Percentiles rank a stretch among this genome's conserved stretches.
Evolutionary conservation across 768 basidiomycete genomes (phyloP).

Genomic region (Mrakia hoshinonis): DNA sequence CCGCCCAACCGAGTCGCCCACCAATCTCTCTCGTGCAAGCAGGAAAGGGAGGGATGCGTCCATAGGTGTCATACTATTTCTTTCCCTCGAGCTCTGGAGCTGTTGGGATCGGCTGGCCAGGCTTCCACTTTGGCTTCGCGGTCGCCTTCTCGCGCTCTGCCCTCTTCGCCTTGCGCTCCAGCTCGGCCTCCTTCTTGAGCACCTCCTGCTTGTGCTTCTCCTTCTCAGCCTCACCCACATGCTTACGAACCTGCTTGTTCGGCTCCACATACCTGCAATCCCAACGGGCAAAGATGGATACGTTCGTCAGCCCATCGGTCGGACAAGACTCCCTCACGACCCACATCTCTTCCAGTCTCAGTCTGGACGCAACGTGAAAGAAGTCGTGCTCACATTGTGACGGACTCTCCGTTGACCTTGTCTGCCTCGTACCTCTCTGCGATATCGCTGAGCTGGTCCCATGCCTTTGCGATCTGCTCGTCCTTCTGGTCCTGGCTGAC

Average conservation of each 20-base stretch:
- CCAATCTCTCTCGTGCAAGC: not conserved
- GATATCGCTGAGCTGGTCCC: not conserved
- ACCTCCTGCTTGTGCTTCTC: conserved; percentile 1
- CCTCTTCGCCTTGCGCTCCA: not conserved
- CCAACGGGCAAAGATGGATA: not conserved
- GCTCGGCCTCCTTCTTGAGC: not conserved
- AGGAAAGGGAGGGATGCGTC: not conserved
- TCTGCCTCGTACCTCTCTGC: not conserved
- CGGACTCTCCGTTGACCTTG: not conserved
- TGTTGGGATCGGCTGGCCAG: not conserved
- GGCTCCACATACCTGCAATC: not conserved
- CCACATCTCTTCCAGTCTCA: not conserved
- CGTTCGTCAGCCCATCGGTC: not conserved
- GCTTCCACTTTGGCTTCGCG: not conserved
- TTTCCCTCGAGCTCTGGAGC: not conserved
- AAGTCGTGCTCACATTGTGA: not conserved
- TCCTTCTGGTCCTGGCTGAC: not conserved
- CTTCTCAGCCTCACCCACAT: not conserved
- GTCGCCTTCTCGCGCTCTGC: not conserved
- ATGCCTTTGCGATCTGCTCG: not conserved
- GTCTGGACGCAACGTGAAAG: not conserved
- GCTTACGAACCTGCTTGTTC: not conserved
- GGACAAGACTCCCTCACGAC: not conserved
- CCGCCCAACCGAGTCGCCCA: not conserved
- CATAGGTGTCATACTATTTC: not conserved